A percentile compares a stretch with the other conserved stretches of the same genome.
These are phyloP conservation scores for Rhodamnia rubescens DNA, from an alignment of 345 rosid species.

Conservation along the genomic window DNA sequence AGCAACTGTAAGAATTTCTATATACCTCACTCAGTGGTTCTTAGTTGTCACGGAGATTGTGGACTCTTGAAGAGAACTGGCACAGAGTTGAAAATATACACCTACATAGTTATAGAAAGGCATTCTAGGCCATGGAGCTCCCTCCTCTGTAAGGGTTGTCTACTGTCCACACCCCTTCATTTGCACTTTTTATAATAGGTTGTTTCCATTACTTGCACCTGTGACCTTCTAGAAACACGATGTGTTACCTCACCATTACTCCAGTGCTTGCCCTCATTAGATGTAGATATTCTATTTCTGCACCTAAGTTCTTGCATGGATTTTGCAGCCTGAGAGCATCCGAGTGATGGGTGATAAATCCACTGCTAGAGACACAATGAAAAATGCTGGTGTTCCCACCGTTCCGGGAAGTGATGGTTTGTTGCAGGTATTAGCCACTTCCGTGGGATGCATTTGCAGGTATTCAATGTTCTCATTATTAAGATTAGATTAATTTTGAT, in stretches of 20 bases:
- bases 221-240: background rate
- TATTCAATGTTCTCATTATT: background rate
- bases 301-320: background rate
- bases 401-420: constrained; percentile 98
- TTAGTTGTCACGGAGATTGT: background rate
- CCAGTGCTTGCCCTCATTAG: background rate
- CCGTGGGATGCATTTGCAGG: background rate
- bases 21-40: background rate
- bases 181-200: background rate
- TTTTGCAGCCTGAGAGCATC: constrained; percentile 88
- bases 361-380: constrained; percentile 98
- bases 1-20: background rate
- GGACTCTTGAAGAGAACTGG: background rate
- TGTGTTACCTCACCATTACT: background rate
- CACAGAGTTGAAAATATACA: background rate
- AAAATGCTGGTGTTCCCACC: constrained; percentile 96
- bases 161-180: background rate
- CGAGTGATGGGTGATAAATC: constrained; percentile 97
- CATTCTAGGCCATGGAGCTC: background rate
- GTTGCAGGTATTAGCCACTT: constrained; percentile 46
- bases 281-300: background rate
- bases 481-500: background rate
- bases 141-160: background rate
- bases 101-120: background rate
- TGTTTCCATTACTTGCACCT: background rate